Evolutionary conservation across 352 stramenopile species (phyloP), one percentile per base, ranked within the genome.

Genomic region (Phytopythium helicoides): DNA sequence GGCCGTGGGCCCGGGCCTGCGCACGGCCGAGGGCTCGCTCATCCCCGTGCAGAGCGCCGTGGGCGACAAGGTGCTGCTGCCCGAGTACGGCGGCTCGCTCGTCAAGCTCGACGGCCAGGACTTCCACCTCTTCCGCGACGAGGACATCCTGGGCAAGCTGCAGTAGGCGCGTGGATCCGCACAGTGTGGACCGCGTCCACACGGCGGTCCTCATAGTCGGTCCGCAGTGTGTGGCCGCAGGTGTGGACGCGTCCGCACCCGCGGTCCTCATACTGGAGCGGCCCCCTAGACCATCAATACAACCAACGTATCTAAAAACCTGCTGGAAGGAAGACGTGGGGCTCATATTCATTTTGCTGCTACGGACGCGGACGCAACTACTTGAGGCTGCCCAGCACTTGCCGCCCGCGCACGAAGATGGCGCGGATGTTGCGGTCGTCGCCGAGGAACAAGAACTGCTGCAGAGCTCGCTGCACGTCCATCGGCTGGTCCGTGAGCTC

Each of bases 101-200:
- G 80, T 99, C 33, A 97, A 97, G 68, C 78, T 98, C 44, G 88
- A 74, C 54, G 84, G 87, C 25, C 76, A 97, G 45, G 94, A 98
- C 74, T 83, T 97, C 64, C 91, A 96, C 66, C 75, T 99, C 31
- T 98, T 97, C 74, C 81, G 95, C 61, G 92, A 99, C 71, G 92
- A 97, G 28, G 95, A 99, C 75, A 98, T 99, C 75, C 89, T 99
- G 54, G 95, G 94, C 69, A 98, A 98, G 79, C 95, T 98, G 73
- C 73, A 92, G 66, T 93, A 90, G 70, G 67, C 28, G 5, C 28
- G 5, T n/a, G n/a, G n/a, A 9, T 33, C 28, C 28, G 28, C 28
- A 33, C 9, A 33, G 28, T 26, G 19, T 9, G 18, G 36, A 41
- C 15, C 9, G 36, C 14, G 36, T 33, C 28, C 28, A 9, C 28